Conservation (phyloP, 306 rosid species). For the Malus orientalis region DNA sequence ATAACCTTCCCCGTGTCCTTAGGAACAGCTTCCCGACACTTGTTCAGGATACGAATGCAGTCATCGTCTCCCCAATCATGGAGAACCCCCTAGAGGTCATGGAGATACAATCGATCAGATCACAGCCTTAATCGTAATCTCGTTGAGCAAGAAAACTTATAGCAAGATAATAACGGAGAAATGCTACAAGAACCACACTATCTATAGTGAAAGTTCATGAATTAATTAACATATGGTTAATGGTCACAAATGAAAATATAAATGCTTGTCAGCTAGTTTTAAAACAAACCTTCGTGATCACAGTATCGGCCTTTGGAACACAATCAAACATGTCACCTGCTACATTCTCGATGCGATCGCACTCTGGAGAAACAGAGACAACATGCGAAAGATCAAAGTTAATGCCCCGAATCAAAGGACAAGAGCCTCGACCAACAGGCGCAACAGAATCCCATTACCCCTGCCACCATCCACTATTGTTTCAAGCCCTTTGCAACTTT, state of each 20-base stretch:
- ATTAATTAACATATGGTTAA: background rate
- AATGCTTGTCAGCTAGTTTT: background rate
- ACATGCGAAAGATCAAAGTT: conserved; percentile 77
- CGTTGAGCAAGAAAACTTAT: background rate
- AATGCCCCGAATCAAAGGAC: conserved; percentile 40
- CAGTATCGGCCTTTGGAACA: conserved; percentile 72
- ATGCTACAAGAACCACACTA: background rate
- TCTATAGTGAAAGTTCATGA: background rate
- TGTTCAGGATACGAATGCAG: conserved; percentile 50
- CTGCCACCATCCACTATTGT: conserved; percentile 76
- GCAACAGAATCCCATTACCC: conserved; percentile 49
- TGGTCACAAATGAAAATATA: no score
- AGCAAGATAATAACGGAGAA: background rate
- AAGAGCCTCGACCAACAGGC: conserved; percentile 23
- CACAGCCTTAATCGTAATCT: background rate
- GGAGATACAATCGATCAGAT: background rate
- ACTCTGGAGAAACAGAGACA: conserved; percentile 18
- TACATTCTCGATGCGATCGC: conserved; percentile 29
- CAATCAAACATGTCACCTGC: conserved; percentile 55
- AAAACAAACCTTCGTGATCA: conserved; percentile 37
- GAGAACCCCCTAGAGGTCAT: conserved; percentile 34
- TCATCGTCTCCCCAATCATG: conserved; percentile 66
- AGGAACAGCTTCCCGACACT: conserved; percentile 43
- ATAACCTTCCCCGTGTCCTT: conserved; percentile 38
- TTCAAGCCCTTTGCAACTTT: conserved; percentile 33